Percentiles rank a stretch among this genome's conserved stretches.
Conservation (phyloP, 805 yeast species). For the Candida chauliodis region DNA sequence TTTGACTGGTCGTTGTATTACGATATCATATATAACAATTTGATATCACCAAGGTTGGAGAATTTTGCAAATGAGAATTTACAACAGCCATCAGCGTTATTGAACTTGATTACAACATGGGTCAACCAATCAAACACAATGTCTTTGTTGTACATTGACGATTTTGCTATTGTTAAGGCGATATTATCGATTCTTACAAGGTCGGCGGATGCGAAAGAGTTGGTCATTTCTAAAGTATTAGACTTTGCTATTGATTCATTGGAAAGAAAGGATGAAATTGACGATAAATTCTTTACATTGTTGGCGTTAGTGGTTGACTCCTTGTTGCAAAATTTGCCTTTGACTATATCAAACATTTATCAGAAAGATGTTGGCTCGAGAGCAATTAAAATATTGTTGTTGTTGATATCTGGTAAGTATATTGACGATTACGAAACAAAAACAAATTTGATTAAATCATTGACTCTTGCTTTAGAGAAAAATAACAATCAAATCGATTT, state of each 20-base stretch:
- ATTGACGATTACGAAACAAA: conserved; percentile 55
- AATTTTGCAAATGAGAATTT: conserved; percentile 73
- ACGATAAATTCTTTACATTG: conserved; percentile 43
- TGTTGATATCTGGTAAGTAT: conserved; percentile 55
- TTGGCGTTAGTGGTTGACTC: conserved; percentile 58
- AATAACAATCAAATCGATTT: conserved; percentile 50
- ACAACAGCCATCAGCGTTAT: conserved; percentile 76
- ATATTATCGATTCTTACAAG: conserved; percentile 53
- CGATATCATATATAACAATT: conserved; percentile 45
- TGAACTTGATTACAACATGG: conserved; percentile 64
- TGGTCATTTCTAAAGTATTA: conserved; percentile 55
- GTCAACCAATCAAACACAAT: conserved; percentile 38
- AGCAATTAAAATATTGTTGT: conserved; percentile 48
- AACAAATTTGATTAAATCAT: conserved; percentile 49
- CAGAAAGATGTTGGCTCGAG: conserved; percentile 47
- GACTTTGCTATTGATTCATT: conserved; percentile 51
- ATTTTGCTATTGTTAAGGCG: conserved; percentile 51
- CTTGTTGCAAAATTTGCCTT: conserved; percentile 50
- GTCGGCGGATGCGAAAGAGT: conserved; percentile 50
- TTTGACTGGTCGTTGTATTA: conserved; percentile 56
- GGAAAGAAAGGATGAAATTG: conserved; percentile 17
- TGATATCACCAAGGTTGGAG: conserved; percentile 63
- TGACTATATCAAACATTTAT: conserved; percentile 38
- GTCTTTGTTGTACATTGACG: conserved; percentile 53
- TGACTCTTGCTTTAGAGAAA: conserved; percentile 58